Base-by-base conservation (phyloP, 2,329 filamentous ascomycete genomes). In the Leptographium wingfieldii region DNA sequence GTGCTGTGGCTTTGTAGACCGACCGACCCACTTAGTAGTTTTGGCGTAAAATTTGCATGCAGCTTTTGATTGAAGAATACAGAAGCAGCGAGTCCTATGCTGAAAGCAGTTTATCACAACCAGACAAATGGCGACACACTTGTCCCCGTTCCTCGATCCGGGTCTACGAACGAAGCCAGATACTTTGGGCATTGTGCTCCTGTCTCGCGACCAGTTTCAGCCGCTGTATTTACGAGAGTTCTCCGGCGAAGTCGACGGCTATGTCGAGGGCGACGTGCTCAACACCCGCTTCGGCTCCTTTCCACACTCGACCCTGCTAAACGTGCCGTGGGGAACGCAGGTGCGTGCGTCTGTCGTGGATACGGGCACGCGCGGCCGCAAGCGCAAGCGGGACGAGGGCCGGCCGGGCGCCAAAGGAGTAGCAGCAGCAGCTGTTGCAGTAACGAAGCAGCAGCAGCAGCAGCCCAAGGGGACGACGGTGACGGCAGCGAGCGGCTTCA, bases 281-380 rank as follows among this genome's bases (percentile, higher is more conserved):
- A 97, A 96, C 74, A 99, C 92, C 1, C 85, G 92, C 53, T 99
- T 96, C 68, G 94, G 94, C 56, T 96, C 92, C 0, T 92, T 91
- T 62, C 88, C 89, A 0, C 89, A 92, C 69, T 87, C 82, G 12
- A 92, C 88, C 0, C 74, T 92, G 54, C 80, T 96, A 59, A 79
- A 83, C 5, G 77, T 91, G 59, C 87, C 89, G 51, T 97, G 92
- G 92, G 94, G 94, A 33, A 90, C 88, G 7, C 94, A 97, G 70
- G 85, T 97, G 27, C 81, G 90, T 55, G 94, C 94, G 9, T 96
- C 91, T 1, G 83, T 86, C 38, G 91, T 96, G 60, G 90, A 96
- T 68, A 96, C 92, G 0, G 91, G 92, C 14, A 94, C 90, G n/a
- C 80, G 91, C 66, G 90, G 90, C 40, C 81, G 87, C 57, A 87